These are phyloP conservation scores for Hygrocybe coccinea DNA, from an alignment of 768 basidiomycete species.

Conservation along the genomic window DNA sequence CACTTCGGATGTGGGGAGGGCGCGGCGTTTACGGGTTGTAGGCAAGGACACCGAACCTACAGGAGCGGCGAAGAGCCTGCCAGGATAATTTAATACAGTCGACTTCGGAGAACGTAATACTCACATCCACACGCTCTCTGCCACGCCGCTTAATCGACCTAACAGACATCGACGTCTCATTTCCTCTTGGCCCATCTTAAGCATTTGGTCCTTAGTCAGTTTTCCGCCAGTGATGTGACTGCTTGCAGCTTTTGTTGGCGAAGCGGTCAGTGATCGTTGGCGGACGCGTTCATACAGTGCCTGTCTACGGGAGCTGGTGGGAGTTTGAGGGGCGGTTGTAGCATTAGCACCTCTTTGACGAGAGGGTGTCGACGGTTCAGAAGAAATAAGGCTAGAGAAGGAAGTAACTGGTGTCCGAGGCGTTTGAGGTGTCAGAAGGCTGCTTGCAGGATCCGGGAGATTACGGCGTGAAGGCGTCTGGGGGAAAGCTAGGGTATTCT, in stretches of 20 bases:
- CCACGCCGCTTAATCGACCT: conserved; percentile 71
- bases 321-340: conserved; percentile 58
- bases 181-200: conserved; percentile 73
- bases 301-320: conserved; percentile 68
- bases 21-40: conserved; percentile 62
- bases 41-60: conserved; percentile 48
- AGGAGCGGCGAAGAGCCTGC: conserved; percentile 71
- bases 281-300: conserved; percentile 80
- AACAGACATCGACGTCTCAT: conserved; percentile 70
- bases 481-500: conserved; percentile 48
- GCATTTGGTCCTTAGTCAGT: conserved; percentile 60
- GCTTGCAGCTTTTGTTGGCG: conserved; percentile 57
- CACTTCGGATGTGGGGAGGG: conserved; percentile 64
- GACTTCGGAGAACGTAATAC: conserved; percentile 19
- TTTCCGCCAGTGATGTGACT: conserved; percentile 39
- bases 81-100: not conserved
- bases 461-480: conserved; percentile 59
- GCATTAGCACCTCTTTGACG: conserved; percentile 56
- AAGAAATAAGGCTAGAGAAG: conserved; percentile 25
- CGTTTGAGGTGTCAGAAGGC: conserved; percentile 43
- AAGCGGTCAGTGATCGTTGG: conserved; percentile 60
- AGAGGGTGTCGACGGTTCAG: conserved; percentile 61
- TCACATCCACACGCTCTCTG: conserved; percentile 88
- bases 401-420: conserved; percentile 43
- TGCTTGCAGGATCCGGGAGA: conserved; percentile 36